phyloP scores from a whole-genome alignment of 495 filamentous ascomycete genomes.

The Talaromyces nanjingensis region DNA sequence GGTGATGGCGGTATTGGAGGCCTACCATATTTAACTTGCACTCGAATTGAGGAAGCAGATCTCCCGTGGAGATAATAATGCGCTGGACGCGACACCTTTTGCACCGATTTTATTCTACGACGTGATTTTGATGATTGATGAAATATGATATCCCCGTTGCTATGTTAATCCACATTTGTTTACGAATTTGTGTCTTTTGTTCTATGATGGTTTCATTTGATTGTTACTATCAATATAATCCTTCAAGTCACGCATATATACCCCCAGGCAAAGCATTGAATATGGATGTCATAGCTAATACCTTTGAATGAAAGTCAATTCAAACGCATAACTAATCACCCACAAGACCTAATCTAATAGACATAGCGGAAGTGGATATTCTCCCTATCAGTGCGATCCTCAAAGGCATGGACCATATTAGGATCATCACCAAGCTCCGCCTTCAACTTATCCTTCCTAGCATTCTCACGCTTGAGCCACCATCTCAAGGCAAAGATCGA shows the following conservation, averaged over 20 bases:
- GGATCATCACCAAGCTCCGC: conserved; percentile 15
- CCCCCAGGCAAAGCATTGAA: not conserved
- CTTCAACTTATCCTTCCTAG: conserved; percentile 31
- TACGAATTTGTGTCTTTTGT: not conserved
- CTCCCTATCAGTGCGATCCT: conserved; percentile 42
- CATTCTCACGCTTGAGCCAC: conserved; percentile 29
- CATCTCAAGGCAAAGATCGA: conserved; percentile 31
- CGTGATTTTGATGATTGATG: conserved; percentile 9
- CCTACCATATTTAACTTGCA: conserved; percentile 74
- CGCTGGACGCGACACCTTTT: conserved; percentile 7
- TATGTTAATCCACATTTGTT: not conserved
- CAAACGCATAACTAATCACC: not conserved
- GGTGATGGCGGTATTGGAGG: conserved; percentile 26
- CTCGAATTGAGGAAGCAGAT: conserved; percentile 66
- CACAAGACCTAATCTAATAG: conserved; percentile 22
- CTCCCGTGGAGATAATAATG: conserved; percentile 61
- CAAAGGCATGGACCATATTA: conserved; percentile 34
- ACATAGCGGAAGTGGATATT: conserved; percentile 43
- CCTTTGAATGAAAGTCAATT: not conserved
- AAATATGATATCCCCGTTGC: conserved; percentile 10
- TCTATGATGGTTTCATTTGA: not conserved
- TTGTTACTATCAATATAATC: not conserved
- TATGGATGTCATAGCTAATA: not conserved
- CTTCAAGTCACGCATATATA: conserved; percentile 5
- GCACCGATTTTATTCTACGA: not conserved